A percentile compares a stretch with the other conserved stretches of the same genome.
These are phyloP conservation scores for Aspergillus amoenus DNA, from an alignment of 2,329 filamentous ascomycete genomes.

Conservation along the genomic window DNA sequence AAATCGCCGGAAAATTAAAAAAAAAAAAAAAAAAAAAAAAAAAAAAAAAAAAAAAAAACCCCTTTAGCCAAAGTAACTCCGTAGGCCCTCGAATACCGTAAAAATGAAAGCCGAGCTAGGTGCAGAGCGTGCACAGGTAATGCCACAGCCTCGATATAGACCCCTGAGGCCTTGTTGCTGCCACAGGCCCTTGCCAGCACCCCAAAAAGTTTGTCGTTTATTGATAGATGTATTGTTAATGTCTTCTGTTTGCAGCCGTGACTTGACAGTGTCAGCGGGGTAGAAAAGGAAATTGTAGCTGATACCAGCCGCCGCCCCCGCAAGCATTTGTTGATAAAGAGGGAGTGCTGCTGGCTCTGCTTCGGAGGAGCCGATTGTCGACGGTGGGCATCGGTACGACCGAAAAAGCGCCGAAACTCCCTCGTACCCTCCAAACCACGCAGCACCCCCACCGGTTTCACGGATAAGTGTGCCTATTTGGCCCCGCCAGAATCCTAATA, in stretches of 20 bases:
- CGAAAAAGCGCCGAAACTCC: conserved; percentile 72
- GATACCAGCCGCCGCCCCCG: conserved; percentile 85
- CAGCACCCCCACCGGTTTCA: conserved; percentile 87
- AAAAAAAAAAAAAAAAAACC: not conserved
- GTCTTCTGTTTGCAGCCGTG: conserved; percentile 88
- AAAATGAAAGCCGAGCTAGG: conserved; percentile 99
- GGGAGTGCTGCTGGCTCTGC: conserved; percentile 59
- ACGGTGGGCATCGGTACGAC: conserved; percentile 43
- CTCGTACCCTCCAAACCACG: conserved; percentile 94
- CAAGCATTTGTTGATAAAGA: conserved; percentile 81
- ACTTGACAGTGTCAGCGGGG: conserved; percentile 96
- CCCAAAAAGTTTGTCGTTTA: conserved; percentile 66
- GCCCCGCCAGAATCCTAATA: conserved; percentile 90
- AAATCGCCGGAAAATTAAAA: not conserved
- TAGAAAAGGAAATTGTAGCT: conserved; percentile 97
- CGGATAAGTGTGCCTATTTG: conserved; percentile 91
- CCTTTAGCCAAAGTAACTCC: conserved; percentile 58
- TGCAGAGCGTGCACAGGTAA: conserved; percentile 82
- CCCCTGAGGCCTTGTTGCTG: conserved; percentile 76
- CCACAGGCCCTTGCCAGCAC: conserved; percentile 74
- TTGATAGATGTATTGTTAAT: conserved; percentile 46
- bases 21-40: not conserved
- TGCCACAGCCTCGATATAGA: conserved; percentile 90
- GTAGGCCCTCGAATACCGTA: conserved; percentile 86
- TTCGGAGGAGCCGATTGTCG: conserved; percentile 6